A percentile compares a stretch with the other conserved stretches of the same genome.
phyloP scores from a whole-genome alignment of 345 rosid species.

The Pugionium dolabratum region DNA sequence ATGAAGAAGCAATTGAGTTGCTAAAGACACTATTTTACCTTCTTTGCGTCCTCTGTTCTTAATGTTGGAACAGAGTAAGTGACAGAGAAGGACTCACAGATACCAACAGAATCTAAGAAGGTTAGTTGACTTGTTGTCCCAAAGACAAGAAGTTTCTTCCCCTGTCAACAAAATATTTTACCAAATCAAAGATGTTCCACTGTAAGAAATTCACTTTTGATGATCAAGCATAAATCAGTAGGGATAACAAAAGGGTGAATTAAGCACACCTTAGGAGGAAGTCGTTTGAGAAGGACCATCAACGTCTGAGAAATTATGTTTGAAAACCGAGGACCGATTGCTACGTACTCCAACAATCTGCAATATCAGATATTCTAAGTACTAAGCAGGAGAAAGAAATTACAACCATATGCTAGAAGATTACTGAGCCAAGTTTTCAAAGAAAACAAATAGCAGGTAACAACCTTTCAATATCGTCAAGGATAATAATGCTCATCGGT shows the following conservation, averaged over 20 bases:
- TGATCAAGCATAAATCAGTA: background rate
- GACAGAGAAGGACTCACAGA: constrained; percentile 76
- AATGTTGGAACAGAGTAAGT: constrained; percentile 71
- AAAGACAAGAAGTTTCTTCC: constrained; percentile 83
- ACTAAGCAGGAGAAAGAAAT: background rate
- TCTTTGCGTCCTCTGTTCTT: constrained; percentile 72
- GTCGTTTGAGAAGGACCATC: constrained; percentile 88
- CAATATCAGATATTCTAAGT: constrained; percentile 35
- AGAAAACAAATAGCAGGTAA: constrained; percentile 4
- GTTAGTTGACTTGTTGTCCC: constrained; percentile 90
- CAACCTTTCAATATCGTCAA: constrained; percentile 96
- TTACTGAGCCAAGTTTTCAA: background rate
- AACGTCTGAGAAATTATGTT: constrained; percentile 85
- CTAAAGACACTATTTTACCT: constrained; percentile 48
- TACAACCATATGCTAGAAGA: background rate
- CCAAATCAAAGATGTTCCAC: constrained; percentile 14
- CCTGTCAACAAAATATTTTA: constrained; percentile 49
- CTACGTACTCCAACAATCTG: constrained; percentile 89
- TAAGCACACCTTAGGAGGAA: constrained; percentile 80
- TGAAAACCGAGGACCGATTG: constrained; percentile 98
- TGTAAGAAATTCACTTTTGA: background rate
- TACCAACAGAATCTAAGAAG: constrained; percentile 78
- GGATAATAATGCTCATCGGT: constrained; percentile 90
- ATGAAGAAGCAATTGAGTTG: constrained; percentile 9
- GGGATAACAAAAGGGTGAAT: constrained; percentile 4